Evolutionary conservation across 768 basidiomycete genomes (phyloP), one percentile per base, ranked within the genome.

Genomic region (Rhizopogon roseolus): DNA sequence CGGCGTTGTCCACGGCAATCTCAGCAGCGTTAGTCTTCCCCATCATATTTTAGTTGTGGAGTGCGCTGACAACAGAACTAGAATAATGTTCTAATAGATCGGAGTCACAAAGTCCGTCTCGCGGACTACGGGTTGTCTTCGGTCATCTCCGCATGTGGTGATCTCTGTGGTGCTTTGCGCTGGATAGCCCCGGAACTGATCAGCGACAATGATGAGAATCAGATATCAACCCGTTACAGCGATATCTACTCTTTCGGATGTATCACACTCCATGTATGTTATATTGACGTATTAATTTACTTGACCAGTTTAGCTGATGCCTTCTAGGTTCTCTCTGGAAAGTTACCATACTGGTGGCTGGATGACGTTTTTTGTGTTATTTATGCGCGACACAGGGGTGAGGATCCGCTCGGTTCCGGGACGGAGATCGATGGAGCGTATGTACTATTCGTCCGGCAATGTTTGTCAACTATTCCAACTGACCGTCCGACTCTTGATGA

Each of bases 241-340:
- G 77, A 79, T 62, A 70, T 77, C 16, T 79, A 70, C 10, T 76
- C 76, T 1, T 75, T 74, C 53, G 75, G 75, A 6, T 72, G 74
- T 55, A 69, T 76, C 22, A 57, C 60, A 27, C 22, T 54, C 17
- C 53, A 57, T 54, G 55, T 48, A 74, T 17, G 41, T 25, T 14
- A 8, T 71, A 60, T 67, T 75, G 45, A 25, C 22, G 14, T 16
- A 8, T 36, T 6, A 36, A 22, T 14, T 16, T 19, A 72, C 74
- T 28, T n/a, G 4, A 22, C 3, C 34, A 46, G 17, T 46, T 32
- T 17, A 16, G 9, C 46, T 48, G 14, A 48, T 48, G 14, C 19
- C 32, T 36, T 10, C 5, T 48, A 48, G 46, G 19, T 48, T 14
- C 34, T 48, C 34, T 36, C 19, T 14, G 46, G 19, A 34, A 48